A percentile compares a stretch with the other conserved stretches of the same genome.
phyloP scores from a whole-genome alignment of 257 asterid species.

The Ajuga chamaepitys region DNA sequence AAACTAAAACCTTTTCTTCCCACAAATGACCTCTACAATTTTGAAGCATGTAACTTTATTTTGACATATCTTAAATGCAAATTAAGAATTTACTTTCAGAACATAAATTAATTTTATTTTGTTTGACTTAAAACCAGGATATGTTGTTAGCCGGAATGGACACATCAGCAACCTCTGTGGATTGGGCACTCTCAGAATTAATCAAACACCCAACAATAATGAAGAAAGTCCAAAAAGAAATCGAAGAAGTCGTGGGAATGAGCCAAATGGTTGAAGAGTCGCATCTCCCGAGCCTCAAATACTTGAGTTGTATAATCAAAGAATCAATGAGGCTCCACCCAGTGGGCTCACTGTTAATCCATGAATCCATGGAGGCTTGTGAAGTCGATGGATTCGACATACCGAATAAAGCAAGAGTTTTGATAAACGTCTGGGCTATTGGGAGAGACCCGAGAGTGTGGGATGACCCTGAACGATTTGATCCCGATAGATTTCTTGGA shows the following conservation, averaged over 20 bases:
- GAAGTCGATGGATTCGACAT: conserved; percentile 9
- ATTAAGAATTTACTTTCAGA: too few relatives aligned
- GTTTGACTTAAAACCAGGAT: conserved; percentile 4
- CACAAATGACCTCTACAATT: too few relatives aligned
- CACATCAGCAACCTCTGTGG: conserved; percentile 5
- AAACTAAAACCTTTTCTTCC: too few relatives aligned
- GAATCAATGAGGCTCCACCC: conserved; percentile 28
- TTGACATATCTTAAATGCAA: too few relatives aligned
- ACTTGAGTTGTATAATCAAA: conserved; percentile 17
- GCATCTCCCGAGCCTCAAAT: conserved; percentile 21
- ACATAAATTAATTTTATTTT: not conserved
- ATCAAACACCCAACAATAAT: not conserved
- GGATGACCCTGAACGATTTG: conserved; percentile 20
- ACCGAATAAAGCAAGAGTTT: conserved; percentile 11
- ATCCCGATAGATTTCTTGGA: conserved; percentile 22
- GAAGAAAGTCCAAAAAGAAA: conserved; percentile 19
- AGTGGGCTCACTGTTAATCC: conserved; percentile 1
- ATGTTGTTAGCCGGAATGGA: conserved; percentile 18
- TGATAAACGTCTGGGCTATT: conserved; percentile 21
- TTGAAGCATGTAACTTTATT: too few relatives aligned
- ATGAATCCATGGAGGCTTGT: conserved; percentile 19
- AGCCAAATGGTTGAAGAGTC: conserved; percentile 20
- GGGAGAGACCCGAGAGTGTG: conserved; percentile 22
- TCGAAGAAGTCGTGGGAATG: conserved; percentile 13
- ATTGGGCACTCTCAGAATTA: conserved; percentile 16